Evolutionary conservation across 768 basidiomycete genomes (phyloP), one percentile per base, ranked within the genome.

Genomic region (Mrakia gelida): DNA sequence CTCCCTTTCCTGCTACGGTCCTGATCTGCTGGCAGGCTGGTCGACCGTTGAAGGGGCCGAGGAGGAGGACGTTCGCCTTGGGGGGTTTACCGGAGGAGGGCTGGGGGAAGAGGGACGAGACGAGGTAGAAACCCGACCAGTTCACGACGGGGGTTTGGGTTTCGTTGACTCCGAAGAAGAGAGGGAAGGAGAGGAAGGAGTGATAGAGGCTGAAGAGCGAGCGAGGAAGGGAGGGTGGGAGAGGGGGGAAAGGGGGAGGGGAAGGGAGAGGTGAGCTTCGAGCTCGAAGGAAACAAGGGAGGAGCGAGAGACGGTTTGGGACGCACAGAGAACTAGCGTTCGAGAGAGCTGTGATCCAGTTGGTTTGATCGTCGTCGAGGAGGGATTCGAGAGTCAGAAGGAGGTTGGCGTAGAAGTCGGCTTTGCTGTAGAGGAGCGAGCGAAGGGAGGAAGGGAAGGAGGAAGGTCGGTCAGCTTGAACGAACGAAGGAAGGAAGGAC

Each of bases 51-150:
- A 95, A 97, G 0, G 94, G 94, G 0, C 91, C 94, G 9, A 95
- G 86, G 62, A 93, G 85, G 13, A 95, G 85, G 9, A 85, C 80
- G 21, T 76, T 82, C 52, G 74, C 45, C 38, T 76, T 79, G 62
- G 74, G 76, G 11, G 74, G 10, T 1, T 73, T 67, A 61, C 56
- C 43, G 43, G 70, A 23, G 63, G 79, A 32, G 56, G 63, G 70
- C n/a, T n/a, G n/a, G 34, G 92, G 91, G 83, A 91, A 92, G 71
- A 92, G 85, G 45, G 85, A 84, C 1, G 91, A 86, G 77, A 89
- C 85, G 74, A 97, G 85, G 85, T 98, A 97, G 86, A 98, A 96
- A 16, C 95, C 94, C 96, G 83, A 28, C 95, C 95, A 98, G 82
- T 96, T 96, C 30, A 96, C 92, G 4, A 91, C 89, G 74, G 89